Conservation (phyloP, 805 yeast genomes). For the Zygoascus tannicola region DNA sequence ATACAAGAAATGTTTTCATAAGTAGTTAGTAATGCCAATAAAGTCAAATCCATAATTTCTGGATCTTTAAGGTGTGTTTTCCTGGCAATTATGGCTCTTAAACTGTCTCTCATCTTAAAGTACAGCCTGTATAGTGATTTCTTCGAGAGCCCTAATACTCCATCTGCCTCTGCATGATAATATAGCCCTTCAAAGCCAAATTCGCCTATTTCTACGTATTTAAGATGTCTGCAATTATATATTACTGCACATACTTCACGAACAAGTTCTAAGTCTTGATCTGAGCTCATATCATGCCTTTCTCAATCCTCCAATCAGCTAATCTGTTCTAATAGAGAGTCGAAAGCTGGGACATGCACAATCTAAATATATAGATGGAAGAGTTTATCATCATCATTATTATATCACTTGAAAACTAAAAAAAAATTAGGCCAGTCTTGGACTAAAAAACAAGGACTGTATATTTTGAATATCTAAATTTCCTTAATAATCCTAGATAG, state of each 20-base stretch:
- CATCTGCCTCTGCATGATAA: slow-evolving; percentile 11
- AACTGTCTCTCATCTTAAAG: slow-evolving; percentile 7
- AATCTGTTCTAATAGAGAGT: too few relatives aligned
- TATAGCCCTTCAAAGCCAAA: neutral
- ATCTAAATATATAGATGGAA: too few relatives aligned
- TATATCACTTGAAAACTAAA: too few relatives aligned
- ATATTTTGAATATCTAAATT: neutral
- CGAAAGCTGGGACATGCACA: too few relatives aligned
- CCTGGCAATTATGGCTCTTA: slow-evolving; percentile 1
- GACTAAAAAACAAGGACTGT: too few relatives aligned
- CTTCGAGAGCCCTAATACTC: slow-evolving; percentile 21
- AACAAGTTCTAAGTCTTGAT: too few relatives aligned
- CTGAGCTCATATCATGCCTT: too few relatives aligned
- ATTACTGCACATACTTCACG: slow-evolving; percentile 2
- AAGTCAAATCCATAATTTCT: slow-evolving; percentile 7
- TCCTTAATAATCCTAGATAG: too few relatives aligned
- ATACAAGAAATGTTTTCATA: slow-evolving; percentile 25
- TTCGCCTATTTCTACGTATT: slow-evolving; percentile 12
- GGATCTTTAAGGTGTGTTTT: neutral
- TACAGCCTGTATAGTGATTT: slow-evolving; percentile 14
- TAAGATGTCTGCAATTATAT: neutral
- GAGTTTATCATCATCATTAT: too few relatives aligned
- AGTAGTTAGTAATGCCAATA: slow-evolving; percentile 23
- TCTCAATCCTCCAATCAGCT: too few relatives aligned
- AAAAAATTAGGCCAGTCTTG: too few relatives aligned